Base-by-base conservation (phyloP, 2,329 filamentous ascomycete genomes). In the Ascochyta rabiei region DNA sequence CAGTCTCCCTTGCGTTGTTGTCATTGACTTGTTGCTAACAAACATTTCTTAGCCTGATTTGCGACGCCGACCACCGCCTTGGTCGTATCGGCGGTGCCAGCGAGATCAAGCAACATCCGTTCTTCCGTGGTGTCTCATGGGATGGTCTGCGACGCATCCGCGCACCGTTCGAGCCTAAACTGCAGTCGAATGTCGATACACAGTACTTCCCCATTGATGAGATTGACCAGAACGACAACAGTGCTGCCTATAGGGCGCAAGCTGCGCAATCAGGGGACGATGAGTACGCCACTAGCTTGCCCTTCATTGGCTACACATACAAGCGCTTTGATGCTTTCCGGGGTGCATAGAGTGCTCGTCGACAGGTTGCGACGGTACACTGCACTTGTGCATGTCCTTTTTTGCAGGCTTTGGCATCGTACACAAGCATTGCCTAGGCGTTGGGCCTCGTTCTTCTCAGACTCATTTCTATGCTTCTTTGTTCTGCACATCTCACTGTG, bases 191-290 rank as follows among this genome's bases (percentile, higher is more conserved):
- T 75, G 89, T 96, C 68, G 95, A 99, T 74, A 96, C 95, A 18
- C 93, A 93, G 41, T 98, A 99, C 82, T 99, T 99, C 86, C 95
- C 95, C 9, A 97, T 92, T 47, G 95, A 99, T 72, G 95, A 99
- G 77, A 97, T 99, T 72, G 92, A 96, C 68, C 93, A 98, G 80
- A 93, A 92, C 50, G 93, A 97, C 75, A 96, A 92, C 61, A 91
- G 90, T 51, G 95, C 92, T 21, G 84, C 90, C 62, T 84, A 96
- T 69, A 90, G 91, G 74, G 90, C 90, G 18, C 90, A 96, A 76
- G 91, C 90, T 44, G 87, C 89, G 57, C 83, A 87, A 68, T 86
- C 86, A 46, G 82, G 83, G 64, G 80, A 79, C 9, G 90, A 93
- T 65, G 90, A 96, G 74, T 88, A 91, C 61, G 91, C 93, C 3